Evolutionary conservation across 1,139 yeast genomes (phyloP), one percentile per base, ranked within the genome.

Genomic region (Saccharomyces hybrid): DNA sequence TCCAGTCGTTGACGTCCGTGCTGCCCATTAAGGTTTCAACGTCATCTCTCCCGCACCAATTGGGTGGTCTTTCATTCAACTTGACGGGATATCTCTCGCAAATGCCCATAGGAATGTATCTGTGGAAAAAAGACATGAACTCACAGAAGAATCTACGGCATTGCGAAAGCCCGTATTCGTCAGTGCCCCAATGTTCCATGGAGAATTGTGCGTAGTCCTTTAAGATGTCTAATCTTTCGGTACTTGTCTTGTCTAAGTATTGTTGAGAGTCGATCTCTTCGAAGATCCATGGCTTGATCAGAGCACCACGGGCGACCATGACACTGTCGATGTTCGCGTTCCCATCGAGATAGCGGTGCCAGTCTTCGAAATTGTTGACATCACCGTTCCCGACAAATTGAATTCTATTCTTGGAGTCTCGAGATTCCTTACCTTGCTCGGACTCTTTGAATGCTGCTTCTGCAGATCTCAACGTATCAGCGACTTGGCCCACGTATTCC

Each of bases 211-310:
- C 82, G 68, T 84, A 93, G 53, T 78, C 78, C 59, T 77, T 76
- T 63, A 91, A 72, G 54, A 86, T 81, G 32, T 84, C 95, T 56
- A 93, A 78, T 71, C 99, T 81, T 72, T 93, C 97, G 42, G 84
- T 76, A n/a, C 97, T 84, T 2, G 89, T 77, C 72, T 93, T 95
- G 71, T 93, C 99, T 60, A 93, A 73, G 68, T 90, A 86, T 71
- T 93, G 98, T 65, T 83, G 83, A 7, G 95, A 78, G 55, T 91
- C 95, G 53, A 95, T 82, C 73, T 93, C 99, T 74, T 95, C 98
- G 65, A 93, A 93, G 51, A 93, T 88, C 99, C 99, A 93, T 50
- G 99, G 99, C 72, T 95, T 93, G 70, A 95, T 91, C 61, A 93
- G 80, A 0, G 98, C 98, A 54, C 98, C 99, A 64, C 99, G 81